These are phyloP conservation scores for Golubevia sp. DNA, from an alignment of 1,284 basidiomycete species.

Conservation along the genomic window DNA sequence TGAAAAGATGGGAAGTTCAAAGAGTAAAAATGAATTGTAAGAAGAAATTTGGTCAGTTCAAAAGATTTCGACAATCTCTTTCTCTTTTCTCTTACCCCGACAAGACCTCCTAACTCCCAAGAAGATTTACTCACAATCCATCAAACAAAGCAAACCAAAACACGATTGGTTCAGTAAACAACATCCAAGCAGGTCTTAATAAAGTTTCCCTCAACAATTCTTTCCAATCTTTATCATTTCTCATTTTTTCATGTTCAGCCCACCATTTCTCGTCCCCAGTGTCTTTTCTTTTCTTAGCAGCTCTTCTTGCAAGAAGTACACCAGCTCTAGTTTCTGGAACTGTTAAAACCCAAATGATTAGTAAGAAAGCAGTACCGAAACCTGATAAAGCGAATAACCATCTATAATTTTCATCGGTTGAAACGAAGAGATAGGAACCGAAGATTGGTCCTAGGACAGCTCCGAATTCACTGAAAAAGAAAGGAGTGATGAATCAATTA, in stretches of 20 bases:
- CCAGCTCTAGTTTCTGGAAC: constrained; percentile 41
- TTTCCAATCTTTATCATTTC: constrained; percentile 13
- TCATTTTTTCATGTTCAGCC: constrained; percentile 24
- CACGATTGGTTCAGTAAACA: constrained; percentile 43
- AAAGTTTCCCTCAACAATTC: constrained; percentile 19
- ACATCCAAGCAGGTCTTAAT: constrained; percentile 31
- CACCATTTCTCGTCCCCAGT: constrained; percentile 25
- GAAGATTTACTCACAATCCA: constrained; percentile 3
- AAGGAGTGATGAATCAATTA: too few species aligned
- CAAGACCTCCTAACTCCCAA: too few species aligned
- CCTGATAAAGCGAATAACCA: constrained; percentile 44
- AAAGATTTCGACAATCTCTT: too few species aligned
- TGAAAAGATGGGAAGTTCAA: too few species aligned
- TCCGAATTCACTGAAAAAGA: neutral
- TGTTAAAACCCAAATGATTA: constrained; percentile 17
- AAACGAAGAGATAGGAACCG: constrained; percentile 25
- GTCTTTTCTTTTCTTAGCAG: constrained; percentile 21
- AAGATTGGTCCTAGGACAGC: constrained; percentile 21
- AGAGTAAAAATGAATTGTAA: too few species aligned
- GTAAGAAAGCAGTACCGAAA: constrained; percentile 27
- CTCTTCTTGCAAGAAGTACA: constrained; percentile 28
- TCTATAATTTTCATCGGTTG: constrained; percentile 28
- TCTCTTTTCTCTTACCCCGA: too few species aligned
- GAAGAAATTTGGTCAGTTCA: too few species aligned
- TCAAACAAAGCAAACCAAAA: constrained; percentile 29